These are phyloP conservation scores for Cynara cardunculus DNA, from an alignment of 129 eudicot genomes.

Conservation along the genomic window DNA sequence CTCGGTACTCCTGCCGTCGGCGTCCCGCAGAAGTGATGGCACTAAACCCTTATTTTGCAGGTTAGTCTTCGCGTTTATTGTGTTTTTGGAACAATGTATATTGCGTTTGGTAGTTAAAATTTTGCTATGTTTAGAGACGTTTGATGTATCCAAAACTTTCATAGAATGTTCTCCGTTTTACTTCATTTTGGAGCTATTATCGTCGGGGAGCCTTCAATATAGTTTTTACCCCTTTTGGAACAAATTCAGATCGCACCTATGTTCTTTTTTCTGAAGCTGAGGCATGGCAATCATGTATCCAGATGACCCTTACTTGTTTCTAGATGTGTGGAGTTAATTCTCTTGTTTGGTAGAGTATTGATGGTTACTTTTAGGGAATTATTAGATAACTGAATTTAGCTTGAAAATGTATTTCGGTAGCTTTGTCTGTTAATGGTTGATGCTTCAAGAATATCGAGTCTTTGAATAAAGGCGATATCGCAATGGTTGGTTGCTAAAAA, in stretches of 20 bases:
- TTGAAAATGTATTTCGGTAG: background rate
- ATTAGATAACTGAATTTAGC: background rate
- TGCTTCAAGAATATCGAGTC: background rate
- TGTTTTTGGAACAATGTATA: background rate
- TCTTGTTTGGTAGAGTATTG: background rate
- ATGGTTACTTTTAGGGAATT: background rate
- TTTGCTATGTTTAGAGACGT: background rate
- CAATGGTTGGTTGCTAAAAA: background rate
- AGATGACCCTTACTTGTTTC: no score
- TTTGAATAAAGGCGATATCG: background rate
- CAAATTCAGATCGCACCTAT: background rate
- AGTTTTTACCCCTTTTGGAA: background rate
- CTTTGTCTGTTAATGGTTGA: background rate
- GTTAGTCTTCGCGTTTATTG: background rate
- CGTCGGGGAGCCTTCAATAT: background rate
- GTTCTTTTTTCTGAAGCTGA: background rate
- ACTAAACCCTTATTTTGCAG: background rate
- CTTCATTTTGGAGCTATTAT: no score
- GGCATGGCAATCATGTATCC: background rate
- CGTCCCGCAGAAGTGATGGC: conserved; percentile 28
- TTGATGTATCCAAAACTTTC: background rate
- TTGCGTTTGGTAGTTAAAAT: background rate
- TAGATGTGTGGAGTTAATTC: background rate
- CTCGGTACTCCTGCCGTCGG: conserved; percentile 45
- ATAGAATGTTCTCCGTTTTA: background rate